Evolutionary conservation across 306 rosid species (phyloP).

Genomic region (Rosa chinensis): DNA sequence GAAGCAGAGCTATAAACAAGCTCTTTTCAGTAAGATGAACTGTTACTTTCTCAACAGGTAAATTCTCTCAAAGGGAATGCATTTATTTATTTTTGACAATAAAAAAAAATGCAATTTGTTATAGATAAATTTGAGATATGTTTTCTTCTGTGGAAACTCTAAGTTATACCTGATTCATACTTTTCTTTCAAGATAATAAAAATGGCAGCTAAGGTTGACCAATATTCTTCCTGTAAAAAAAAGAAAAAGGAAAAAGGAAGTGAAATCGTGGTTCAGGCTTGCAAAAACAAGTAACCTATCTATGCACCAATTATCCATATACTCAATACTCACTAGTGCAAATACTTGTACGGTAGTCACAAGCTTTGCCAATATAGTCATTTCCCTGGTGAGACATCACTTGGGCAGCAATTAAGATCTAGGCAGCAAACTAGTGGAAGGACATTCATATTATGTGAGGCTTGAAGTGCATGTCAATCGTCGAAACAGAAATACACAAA

Average conservation of each 20-base stretch:
- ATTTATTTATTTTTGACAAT: not conserved
- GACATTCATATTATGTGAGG: constrained; percentile 1
- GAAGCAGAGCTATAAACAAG: constrained; percentile 9
- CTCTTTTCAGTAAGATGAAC: constrained; percentile 26
- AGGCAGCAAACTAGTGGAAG: not conserved
- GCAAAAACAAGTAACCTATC: not conserved
- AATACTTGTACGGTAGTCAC: not conserved
- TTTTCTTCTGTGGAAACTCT: not conserved
- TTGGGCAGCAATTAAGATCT: not conserved
- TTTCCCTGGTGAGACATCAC: constrained; percentile 1
- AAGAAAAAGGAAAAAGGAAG: not conserved
- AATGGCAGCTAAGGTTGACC: not conserved
- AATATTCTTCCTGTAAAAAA: not conserved
- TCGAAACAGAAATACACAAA: constrained; percentile 1
- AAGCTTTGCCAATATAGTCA: not conserved
- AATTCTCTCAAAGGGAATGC: constrained; percentile 7
- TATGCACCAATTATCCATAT: constrained; percentile 1
- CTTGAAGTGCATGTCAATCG: not conserved
- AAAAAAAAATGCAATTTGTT: not conserved
- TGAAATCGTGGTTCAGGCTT: constrained; percentile 1
- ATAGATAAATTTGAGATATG: not conserved
- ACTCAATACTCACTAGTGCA: not conserved
- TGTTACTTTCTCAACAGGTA: constrained; percentile 21
- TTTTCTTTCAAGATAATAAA: not conserved
- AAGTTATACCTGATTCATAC: not conserved